These are phyloP conservation scores for Pontederia crassipes DNA, from an alignment of 176 grass and related monocot species.

Conservation along the genomic window DNA sequence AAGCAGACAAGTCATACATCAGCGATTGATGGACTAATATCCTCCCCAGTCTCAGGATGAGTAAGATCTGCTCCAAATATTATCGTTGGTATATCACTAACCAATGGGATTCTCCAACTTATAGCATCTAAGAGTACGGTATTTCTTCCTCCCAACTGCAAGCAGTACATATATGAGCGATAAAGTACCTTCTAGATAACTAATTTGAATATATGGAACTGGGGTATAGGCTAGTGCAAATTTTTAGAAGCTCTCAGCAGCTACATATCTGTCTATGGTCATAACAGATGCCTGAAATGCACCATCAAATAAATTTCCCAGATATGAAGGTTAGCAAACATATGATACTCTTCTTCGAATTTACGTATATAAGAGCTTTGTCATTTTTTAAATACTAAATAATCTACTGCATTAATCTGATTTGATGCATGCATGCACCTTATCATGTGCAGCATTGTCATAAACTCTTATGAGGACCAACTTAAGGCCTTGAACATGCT, in stretches of 20 bases:
- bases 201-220: slow-evolving; percentile 61
- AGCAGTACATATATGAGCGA: too few relatives aligned
- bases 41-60: slow-evolving; percentile 98
- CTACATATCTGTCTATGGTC: slow-evolving; percentile 70
- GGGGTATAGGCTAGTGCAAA: slow-evolving; percentile 81
- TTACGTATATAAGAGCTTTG: too few relatives aligned
- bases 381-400: too few relatives aligned
- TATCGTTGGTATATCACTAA: too few relatives aligned
- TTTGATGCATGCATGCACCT: background rate
- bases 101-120: too few relatives aligned
- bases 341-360: too few relatives aligned
- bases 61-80: slow-evolving; percentile 75
- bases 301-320: too few relatives aligned
- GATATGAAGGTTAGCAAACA: too few relatives aligned
- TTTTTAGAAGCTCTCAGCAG: slow-evolving; percentile 91
- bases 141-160: too few relatives aligned
- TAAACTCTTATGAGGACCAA: background rate
- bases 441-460: background rate
- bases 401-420: too few relatives aligned
- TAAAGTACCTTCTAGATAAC: background rate
- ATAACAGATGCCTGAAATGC: slow-evolving; percentile 50
- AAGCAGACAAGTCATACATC: slow-evolving; percentile 41
- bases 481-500: slow-evolving; percentile 7
- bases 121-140: too few relatives aligned
- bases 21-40: slow-evolving; percentile 94